Conservation (phyloP, 108 stramenopile genomes). For the Nitzschia inconspicua region DNA sequence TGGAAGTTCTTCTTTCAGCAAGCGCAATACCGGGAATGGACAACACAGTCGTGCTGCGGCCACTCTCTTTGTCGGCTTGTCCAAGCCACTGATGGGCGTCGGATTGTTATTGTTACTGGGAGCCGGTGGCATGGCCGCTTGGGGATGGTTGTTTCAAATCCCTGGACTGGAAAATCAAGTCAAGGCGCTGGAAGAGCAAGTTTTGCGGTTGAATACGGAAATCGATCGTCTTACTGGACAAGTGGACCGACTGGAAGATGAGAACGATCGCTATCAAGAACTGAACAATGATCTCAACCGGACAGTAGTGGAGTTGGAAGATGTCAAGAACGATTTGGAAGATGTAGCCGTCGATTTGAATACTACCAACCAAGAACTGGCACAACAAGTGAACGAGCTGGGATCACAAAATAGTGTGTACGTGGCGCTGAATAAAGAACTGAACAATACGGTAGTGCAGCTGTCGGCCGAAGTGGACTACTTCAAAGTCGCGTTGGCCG, state of each 20-base stretch:
- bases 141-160: constrained; percentile 28
- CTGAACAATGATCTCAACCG: constrained; percentile 22
- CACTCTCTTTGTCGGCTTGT: too few relatives aligned
- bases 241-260: constrained; percentile 22
- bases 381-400: constrained; percentile 9
- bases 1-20: too few relatives aligned
- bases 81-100: too few relatives aligned
- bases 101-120: too few relatives aligned
- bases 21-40: too few relatives aligned
- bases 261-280: constrained; percentile 23
- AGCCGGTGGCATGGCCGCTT: too few relatives aligned
- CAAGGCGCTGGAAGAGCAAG: constrained; percentile 27
- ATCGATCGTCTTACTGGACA: constrained; percentile 18
- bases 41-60: too few relatives aligned
- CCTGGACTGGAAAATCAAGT: constrained; percentile 37
- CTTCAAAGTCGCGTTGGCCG: constrained; percentile 12
- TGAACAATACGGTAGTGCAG: constrained; percentile 15
- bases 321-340: constrained; percentile 16
- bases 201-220: constrained; percentile 3
- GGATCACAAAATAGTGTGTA: constrained; percentile 12
- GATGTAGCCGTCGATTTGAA: constrained; percentile 11
- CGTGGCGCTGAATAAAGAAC: constrained; percentile 5
- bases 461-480: constrained; percentile 10
- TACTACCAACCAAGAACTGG: constrained; percentile 8
- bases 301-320: constrained; percentile 13